Percentiles rank a stretch among this genome's conserved stretches.
Conservation (phyloP, 257 asterid genomes). For the Solanum medicagineum region DNA sequence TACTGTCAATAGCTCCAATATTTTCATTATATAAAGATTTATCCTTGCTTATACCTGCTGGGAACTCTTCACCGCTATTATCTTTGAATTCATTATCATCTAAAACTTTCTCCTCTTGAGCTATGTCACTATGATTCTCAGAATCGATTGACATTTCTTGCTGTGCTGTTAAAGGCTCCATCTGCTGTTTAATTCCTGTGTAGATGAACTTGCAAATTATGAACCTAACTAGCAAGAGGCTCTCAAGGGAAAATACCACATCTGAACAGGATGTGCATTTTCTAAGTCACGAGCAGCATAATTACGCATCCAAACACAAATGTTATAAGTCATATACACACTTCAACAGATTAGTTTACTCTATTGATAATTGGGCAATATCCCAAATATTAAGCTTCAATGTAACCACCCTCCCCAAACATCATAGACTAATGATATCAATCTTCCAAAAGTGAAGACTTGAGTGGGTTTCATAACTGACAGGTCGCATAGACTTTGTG, state of each 20-base stretch:
- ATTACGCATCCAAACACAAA: background rate
- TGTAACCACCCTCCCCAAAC: background rate
- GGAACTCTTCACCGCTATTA: constrained; percentile 25
- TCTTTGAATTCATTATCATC: constrained; percentile 33
- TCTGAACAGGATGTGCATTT: background rate
- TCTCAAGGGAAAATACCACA: background rate
- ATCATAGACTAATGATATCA: background rate
- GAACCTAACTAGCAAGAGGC: background rate
- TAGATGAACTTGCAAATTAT: background rate
- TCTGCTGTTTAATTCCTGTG: constrained; percentile 46
- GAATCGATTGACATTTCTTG: constrained; percentile 42
- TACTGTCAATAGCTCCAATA: constrained; percentile 28
- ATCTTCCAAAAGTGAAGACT: background rate
- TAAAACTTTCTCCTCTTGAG: constrained; percentile 20
- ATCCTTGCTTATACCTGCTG: constrained; percentile 26
- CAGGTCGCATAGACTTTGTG: background rate
- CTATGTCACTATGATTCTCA: constrained; percentile 25
- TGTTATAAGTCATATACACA: background rate
- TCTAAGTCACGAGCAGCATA: background rate
- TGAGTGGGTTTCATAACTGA: background rate
- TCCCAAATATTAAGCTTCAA: background rate
- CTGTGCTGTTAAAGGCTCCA: constrained; percentile 49
- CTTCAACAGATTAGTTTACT: background rate
- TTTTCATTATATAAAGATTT: constrained; percentile 22
- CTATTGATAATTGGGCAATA: background rate